Conservation (phyloP, 164 flowering plant genomes). For the Liquidambar formosana region DNA sequence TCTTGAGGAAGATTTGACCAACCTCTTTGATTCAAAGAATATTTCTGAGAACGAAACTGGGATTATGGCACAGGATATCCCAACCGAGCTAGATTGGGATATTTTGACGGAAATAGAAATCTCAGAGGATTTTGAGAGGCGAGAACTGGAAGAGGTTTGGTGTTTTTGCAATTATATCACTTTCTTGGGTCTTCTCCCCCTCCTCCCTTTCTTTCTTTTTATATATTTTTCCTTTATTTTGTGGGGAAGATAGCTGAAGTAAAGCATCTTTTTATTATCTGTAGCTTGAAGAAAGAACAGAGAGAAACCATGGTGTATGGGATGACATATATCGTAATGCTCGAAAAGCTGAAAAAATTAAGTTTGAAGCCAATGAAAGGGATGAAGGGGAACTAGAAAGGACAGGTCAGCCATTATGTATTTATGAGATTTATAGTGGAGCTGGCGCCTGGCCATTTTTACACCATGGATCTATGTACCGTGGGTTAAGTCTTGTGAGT, state of each 20-base stretch:
- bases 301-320: constrained; percentile 63
- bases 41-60: constrained; percentile 37
- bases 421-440: constrained; percentile 88
- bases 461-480: constrained; percentile 93
- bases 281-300: constrained; percentile 84
- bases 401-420: constrained; percentile 85
- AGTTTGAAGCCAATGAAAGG: constrained; percentile 82
- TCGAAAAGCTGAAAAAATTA: constrained; percentile 76
- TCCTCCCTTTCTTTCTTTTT: neutral
- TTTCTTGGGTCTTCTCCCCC: neutral
- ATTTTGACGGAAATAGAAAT: constrained; percentile 56
- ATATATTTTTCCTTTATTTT: neutral
- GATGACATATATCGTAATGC: constrained; percentile 88
- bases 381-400: constrained; percentile 99
- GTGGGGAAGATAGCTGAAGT: constrained; percentile 15
- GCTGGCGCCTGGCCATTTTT: constrained; percentile 90
- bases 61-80: constrained; percentile 36
- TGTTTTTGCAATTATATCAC: neutral
- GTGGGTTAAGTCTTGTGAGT: constrained; percentile 96
- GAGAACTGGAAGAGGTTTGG: constrained; percentile 80
- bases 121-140: constrained; percentile 69
- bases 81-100: constrained; percentile 64
- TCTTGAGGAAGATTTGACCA: constrained; percentile 53
- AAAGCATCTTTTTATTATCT: constrained; percentile 19
- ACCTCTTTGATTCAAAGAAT: constrained; percentile 21